Conservation (phyloP, 345 rosid species). For the Cardamine resedifolia region DNA sequence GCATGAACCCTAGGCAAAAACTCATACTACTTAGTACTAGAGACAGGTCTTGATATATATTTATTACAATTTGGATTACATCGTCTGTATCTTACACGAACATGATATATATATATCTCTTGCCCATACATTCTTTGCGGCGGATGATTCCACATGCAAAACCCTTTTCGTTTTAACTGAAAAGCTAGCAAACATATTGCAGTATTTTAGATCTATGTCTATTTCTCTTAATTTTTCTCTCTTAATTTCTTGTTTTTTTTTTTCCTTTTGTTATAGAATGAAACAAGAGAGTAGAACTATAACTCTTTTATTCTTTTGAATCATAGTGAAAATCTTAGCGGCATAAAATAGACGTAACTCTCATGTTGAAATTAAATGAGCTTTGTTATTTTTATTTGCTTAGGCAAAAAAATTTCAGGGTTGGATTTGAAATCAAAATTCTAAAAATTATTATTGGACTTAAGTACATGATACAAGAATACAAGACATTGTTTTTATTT, state of each 20-base stretch:
- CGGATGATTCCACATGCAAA: slow-evolving; percentile 5
- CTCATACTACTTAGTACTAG: too few species aligned
- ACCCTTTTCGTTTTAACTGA: neutral
- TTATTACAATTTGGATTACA: slow-evolving; percentile 18
- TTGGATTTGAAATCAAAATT: neutral
- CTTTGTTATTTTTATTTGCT: neutral
- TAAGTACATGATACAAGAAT: neutral
- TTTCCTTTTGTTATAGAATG: neutral
- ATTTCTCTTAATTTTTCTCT: neutral
- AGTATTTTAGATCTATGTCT: too few species aligned
- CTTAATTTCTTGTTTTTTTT: neutral
- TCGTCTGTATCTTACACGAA: neutral
- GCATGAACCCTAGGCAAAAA: too few species aligned
- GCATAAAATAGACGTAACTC: neutral
- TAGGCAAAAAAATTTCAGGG: neutral
- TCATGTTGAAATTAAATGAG: neutral
- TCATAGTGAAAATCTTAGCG: neutral
- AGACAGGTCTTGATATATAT: too few species aligned
- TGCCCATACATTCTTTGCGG: neutral
- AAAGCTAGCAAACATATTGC: neutral
- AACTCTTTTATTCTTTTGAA: neutral
- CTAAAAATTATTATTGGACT: neutral
- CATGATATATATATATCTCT: neutral
- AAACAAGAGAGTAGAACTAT: too few species aligned
- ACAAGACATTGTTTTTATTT: too few species aligned